Evolutionary conservation across 768 basidiomycete genomes (phyloP).

Genomic region (Boletus rufocinnamomeus): DNA sequence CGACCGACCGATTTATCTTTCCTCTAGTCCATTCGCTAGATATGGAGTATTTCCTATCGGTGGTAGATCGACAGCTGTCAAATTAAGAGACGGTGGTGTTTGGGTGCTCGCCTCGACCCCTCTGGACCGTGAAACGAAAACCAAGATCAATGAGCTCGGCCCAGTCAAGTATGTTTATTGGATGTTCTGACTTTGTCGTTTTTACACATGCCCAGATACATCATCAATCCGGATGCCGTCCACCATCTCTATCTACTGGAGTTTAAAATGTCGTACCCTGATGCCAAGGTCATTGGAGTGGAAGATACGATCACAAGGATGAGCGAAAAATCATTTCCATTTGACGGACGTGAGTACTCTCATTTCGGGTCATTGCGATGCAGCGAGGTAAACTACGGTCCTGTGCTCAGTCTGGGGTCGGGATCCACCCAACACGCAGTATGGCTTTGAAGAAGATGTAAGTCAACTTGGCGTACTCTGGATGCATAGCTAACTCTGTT

Average conservation of each 20-base stretch:
- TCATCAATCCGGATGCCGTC: slow-evolving; percentile 57
- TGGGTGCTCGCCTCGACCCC: slow-evolving; percentile 87
- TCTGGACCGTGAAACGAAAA: slow-evolving; percentile 62
- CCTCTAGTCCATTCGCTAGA: slow-evolving; percentile 62
- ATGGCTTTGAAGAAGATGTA: slow-evolving; percentile 79
- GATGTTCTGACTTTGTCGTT: neutral
- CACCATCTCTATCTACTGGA: slow-evolving; percentile 65
- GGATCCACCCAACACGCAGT: slow-evolving; percentile 62
- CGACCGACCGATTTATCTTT: slow-evolving; percentile 8
- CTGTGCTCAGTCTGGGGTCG: slow-evolving; percentile 51
- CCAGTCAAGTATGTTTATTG: slow-evolving; percentile 54
- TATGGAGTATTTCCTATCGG: slow-evolving; percentile 73
- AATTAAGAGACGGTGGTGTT: slow-evolving; percentile 64
- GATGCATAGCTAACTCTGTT: neutral
- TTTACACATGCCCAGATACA: slow-evolving; percentile 43
- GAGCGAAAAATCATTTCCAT: slow-evolving; percentile 50
- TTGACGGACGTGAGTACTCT: slow-evolving; percentile 61
- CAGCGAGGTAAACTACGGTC: neutral
- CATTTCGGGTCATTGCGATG: neutral
- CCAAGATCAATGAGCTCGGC: slow-evolving; percentile 62
- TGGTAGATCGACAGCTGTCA: slow-evolving; percentile 81
- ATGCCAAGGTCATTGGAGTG: slow-evolving; percentile 72
- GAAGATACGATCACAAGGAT: slow-evolving; percentile 53
- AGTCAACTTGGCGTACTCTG: slow-evolving; percentile 5
- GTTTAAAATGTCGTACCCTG: slow-evolving; percentile 69